Percentiles rank a stretch among this genome's conserved stretches.
Evolutionary conservation across 192 early-diverging fungal species (phyloP).

Genomic region (Backusella circina): DNA sequence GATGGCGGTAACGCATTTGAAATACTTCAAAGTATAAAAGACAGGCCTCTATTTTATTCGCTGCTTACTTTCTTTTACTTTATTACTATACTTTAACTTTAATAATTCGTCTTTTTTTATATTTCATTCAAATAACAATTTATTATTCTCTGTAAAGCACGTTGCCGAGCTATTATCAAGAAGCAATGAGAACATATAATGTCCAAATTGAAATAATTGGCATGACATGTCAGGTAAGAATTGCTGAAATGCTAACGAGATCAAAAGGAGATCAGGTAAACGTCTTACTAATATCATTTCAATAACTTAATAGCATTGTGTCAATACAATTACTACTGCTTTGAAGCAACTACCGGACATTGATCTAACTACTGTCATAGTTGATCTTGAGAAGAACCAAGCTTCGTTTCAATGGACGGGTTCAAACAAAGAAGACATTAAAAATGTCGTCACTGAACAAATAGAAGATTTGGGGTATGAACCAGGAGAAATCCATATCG

Average conservation of each 20-base stretch:
- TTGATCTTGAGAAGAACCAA: neutral
- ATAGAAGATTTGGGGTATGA: constrained; percentile 77
- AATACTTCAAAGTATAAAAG: neutral
- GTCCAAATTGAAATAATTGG: neutral
- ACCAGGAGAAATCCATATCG: constrained; percentile 19
- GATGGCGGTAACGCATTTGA: neutral
- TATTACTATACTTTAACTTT: neutral
- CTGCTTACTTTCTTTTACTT: neutral
- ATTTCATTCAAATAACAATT: neutral
- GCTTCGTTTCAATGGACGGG: neutral
- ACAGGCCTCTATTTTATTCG: neutral
- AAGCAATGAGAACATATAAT: neutral
- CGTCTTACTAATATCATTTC: neutral
- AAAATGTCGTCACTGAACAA: neutral
- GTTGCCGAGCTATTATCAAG: neutral
- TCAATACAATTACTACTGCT: constrained; percentile 3
- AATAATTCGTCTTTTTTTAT: neutral
- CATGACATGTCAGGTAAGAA: constrained; percentile 9
- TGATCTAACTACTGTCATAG: neutral
- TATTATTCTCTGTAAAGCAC: neutral
- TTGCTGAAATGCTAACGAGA: neutral
- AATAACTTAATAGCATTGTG: constrained; percentile 13
- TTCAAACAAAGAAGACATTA: neutral
- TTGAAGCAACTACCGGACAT: neutral
- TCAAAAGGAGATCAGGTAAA: neutral